Base-by-base conservation (phyloP, 441 rosid species). In the Euphorbia schlechtendalii region DNA sequence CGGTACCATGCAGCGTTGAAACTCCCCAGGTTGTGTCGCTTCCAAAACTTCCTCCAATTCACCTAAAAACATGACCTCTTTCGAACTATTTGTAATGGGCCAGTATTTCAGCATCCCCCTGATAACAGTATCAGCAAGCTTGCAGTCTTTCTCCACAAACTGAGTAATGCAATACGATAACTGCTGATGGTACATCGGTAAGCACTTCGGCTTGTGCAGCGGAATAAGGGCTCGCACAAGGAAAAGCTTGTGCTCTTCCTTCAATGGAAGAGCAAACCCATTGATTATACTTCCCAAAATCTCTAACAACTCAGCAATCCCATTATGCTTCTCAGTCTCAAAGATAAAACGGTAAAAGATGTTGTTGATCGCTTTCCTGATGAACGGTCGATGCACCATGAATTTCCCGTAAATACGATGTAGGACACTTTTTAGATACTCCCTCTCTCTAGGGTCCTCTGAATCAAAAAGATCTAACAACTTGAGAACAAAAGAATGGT, bases 331-430 rank as follows among this genome's bases (percentile, higher is more conserved):
- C 56, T 52, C 56, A 3, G 56, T 52, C 24, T 91, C 97, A 65
- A 86, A 91, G 59, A 91, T 82, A 73, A 89, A 89, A 28, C 83
- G 79, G 51, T 83, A 92, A 76, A 92, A 89, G 61, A 92, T 85
- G 66, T 86, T 73, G 83, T 89, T 91, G 68, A 87, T 91, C 18
- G 95, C 79, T 67, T 89, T 91, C 81, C 97, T 81, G 64, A 91
- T 91, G 79, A 81, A 91, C 20, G 97, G 96, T 46, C 97, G 83
- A 74, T 90, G 92, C 75, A 86, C 97, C 97, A 90, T 89, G 69
- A 90, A 90, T 77, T 90, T 90, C 65, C 95, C 96, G 27, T 90
- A 90, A 73, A 86, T 76, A 1, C 97, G 96, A 56, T 90, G 97
- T n/a, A 90, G 78, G 45, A 88, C 83, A 0, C 91, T 90, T 76